Evolutionary conservation across 148 eudicot genomes (phyloP), one percentile per base, ranked within the genome.

Genomic region (Rheum nobile): DNA sequence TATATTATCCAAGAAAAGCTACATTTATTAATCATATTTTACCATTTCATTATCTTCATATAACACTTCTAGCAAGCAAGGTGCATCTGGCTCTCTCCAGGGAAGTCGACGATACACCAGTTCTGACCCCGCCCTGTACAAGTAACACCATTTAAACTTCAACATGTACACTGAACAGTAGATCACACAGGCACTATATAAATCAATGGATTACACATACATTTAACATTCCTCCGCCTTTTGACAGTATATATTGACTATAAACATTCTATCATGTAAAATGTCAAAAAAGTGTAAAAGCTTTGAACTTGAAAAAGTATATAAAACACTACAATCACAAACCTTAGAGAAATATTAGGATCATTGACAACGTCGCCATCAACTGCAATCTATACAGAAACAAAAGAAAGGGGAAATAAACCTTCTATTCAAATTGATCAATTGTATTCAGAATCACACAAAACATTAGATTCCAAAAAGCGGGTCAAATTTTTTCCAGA

Each of bases 11-110:
- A 28, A 1, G 6, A 65, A 32, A 65, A 32, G 16, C 38, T 5
- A 31, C 6, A 32, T 31, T 31, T 29, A 65, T 32, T 28, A 26
- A 61, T 65, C 69, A 65, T 16, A 65, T 14, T 4, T 75, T 88
- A 91, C 98, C 98, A 94, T 75, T 77, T 85, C 88, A 78, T 82
- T 89, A 82, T 94, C 98, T 81, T 91, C 97, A 75, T 82, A 89
- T 54, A 94, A 79, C 67, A 91, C 86, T 77, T 91, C 84, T 39
- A 94, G 83, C 80, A 81, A 74, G 79, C 84, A 85, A 2, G 98
- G 98, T 13, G 91, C 88, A 71, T 91, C 86, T 8, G 97, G 96
- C 71, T 94, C 98, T 75, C 76, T 89, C 97, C 98, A 91, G 4
- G 93, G 91, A 77, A 86, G 88, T 44, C 98, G 88, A 77, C 87